phyloP scores from a whole-genome alignment of 768 basidiomycete species.

The Hortiboletus flavorubellus region DNA sequence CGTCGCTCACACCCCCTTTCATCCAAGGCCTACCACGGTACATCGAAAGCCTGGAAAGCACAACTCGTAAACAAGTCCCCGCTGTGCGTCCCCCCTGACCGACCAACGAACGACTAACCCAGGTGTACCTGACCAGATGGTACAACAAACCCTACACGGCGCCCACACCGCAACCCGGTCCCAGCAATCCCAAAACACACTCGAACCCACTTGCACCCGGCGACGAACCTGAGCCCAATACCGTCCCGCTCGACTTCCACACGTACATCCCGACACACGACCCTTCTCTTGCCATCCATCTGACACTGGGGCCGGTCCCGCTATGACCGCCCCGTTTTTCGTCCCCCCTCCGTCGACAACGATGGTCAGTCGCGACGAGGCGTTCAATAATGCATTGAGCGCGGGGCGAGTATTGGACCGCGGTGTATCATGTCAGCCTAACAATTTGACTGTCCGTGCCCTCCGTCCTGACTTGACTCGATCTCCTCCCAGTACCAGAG shows the following conservation, averaged over 20 bases:
- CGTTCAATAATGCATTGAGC: constrained; percentile 67
- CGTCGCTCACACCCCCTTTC: neutral
- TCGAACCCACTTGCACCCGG: neutral
- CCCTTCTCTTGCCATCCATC: constrained; percentile 48
- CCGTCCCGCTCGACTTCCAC: constrained; percentile 63
- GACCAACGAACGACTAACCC: neutral
- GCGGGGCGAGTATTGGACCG: constrained; percentile 89
- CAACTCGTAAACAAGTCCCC: constrained; percentile 69
- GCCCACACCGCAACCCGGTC: constrained; percentile 12
- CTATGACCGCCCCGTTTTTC: constrained; percentile 18
- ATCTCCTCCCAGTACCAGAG: constrained; percentile 32
- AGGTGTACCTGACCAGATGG: constrained; percentile 49
- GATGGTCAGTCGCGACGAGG: constrained; percentile 64
- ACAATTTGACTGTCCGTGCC: neutral
- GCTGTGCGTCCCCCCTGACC: constrained; percentile 45
- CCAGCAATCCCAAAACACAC: constrained; percentile 4
- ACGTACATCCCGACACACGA: constrained; percentile 71
- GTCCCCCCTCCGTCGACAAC: constrained; percentile 33
- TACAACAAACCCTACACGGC: constrained; percentile 56
- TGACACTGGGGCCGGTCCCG: constrained; percentile 10
- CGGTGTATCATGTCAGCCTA: constrained; percentile 68
- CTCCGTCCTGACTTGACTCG: neutral
- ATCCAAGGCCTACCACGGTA: constrained; percentile 59
- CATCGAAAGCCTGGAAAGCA: constrained; percentile 65
- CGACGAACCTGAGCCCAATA: constrained; percentile 41